Evolutionary conservation across 2,329 filamentous ascomycete species (phyloP).

Genomic region (Helicocarpus griseus): DNA sequence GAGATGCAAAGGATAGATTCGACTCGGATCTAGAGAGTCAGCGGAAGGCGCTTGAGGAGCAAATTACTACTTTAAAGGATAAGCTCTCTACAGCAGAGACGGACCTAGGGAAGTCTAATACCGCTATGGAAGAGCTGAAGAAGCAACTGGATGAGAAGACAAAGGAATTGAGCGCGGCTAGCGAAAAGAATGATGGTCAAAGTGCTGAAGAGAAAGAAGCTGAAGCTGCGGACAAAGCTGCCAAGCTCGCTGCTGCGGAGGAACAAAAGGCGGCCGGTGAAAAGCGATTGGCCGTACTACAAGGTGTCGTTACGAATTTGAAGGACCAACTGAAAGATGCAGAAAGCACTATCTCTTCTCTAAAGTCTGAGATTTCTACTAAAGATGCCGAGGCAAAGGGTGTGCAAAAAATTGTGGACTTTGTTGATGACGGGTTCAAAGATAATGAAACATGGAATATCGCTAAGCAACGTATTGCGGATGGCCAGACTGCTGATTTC

Average conservation of each 20-base stretch:
- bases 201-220: constrained; percentile 4
- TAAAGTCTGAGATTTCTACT: constrained; percentile 34
- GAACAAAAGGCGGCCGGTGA: constrained; percentile 33
- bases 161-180: constrained; percentile 29
- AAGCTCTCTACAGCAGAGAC: constrained; percentile 26
- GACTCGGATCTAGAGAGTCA: constrained; percentile 38
- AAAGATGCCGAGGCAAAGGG: constrained; percentile 26
- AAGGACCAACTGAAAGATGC: constrained; percentile 45
- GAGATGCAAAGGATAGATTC: constrained; percentile 43
- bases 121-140: constrained; percentile 26
- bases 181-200: constrained; percentile 17
- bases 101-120: constrained; percentile 20
- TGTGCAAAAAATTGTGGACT: constrained; percentile 28
- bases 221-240: neutral
- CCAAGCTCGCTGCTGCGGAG: constrained; percentile 17
- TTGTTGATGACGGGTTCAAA: constrained; percentile 30
- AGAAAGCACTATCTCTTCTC: constrained; percentile 38
- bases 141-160: constrained; percentile 32
- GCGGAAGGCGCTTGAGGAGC: constrained; percentile 28
- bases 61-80: constrained; percentile 33
- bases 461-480: constrained; percentile 23
- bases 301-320: constrained; percentile 46
- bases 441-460: constrained; percentile 27
- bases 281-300: constrained; percentile 46
- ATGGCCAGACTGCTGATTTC: constrained; percentile 27